These are phyloP conservation scores for Mycena vulgaris DNA, from an alignment of 768 basidiomycete genomes.

Conservation along the genomic window DNA sequence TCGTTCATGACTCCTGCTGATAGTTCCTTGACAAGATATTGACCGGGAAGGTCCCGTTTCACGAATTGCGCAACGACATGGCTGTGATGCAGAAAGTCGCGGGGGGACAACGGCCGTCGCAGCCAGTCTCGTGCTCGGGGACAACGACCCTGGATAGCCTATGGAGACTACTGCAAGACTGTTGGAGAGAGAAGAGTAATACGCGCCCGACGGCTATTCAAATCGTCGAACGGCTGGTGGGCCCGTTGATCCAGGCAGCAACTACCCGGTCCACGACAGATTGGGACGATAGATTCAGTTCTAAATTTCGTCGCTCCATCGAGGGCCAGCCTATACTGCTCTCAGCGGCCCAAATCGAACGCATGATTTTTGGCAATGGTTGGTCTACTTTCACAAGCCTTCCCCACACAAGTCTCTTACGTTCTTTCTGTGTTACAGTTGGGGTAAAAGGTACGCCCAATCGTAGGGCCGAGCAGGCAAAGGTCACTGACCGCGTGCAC, in stretches of 20 bases:
- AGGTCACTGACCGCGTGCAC: too few relatives aligned
- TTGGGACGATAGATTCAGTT: slow-evolving; percentile 29
- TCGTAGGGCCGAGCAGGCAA: too few relatives aligned
- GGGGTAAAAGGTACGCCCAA: too few relatives aligned
- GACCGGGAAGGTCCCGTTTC: slow-evolving; percentile 18
- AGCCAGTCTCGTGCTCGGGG: not conserved
- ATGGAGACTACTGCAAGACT: slow-evolving; percentile 12
- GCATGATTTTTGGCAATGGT: slow-evolving; percentile 23
- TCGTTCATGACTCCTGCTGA: not conserved
- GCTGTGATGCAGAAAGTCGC: slow-evolving; percentile 3
- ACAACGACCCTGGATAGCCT: not conserved
- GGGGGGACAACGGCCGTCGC: not conserved
- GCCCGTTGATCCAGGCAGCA: slow-evolving; percentile 15
- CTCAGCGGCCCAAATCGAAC: slow-evolving; percentile 11
- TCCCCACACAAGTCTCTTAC: too few relatives aligned
- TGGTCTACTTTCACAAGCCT: too few relatives aligned
- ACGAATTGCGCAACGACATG: slow-evolving; percentile 11
- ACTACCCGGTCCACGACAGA: slow-evolving; percentile 12
- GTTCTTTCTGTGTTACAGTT: too few relatives aligned
- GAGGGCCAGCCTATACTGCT: slow-evolving; percentile 17
- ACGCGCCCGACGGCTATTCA: slow-evolving; percentile 3
- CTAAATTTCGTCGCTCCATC: slow-evolving; percentile 19
- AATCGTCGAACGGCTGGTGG: not conserved
- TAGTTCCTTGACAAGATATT: slow-evolving; percentile 5
- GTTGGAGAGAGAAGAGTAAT: not conserved